These are phyloP conservation scores for Aphanomyces invadans DNA, from an alignment of 352 stramenopile genomes.

Conservation along the genomic window DNA sequence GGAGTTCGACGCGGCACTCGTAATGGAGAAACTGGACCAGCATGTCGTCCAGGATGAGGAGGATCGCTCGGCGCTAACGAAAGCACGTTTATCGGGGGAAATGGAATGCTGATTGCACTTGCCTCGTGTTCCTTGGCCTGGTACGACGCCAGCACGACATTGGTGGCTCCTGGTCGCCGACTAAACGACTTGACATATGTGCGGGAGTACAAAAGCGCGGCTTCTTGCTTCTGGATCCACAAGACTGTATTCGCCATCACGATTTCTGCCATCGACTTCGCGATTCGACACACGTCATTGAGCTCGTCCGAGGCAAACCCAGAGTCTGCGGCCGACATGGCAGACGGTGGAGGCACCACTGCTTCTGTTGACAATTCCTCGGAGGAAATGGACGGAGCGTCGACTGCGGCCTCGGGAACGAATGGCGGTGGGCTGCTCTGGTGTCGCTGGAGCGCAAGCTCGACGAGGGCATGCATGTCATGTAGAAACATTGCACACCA, in stretches of 20 bases:
- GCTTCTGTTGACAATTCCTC: constrained; percentile 2
- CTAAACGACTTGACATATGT: constrained; percentile 36
- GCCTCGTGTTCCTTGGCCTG: constrained; percentile 8
- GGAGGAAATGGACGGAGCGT: neutral
- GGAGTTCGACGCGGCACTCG: constrained; percentile 48
- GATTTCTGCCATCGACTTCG: constrained; percentile 42
- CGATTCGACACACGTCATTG: constrained; percentile 30
- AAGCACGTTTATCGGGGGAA: too few relatives aligned
- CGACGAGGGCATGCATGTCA: constrained; percentile 17
- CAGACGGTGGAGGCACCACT: constrained; percentile 32
- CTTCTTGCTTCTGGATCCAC: constrained; percentile 41
- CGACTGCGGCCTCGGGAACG: constrained; percentile 20
- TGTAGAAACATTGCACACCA: constrained; percentile 2
- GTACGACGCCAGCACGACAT: constrained; percentile 30
- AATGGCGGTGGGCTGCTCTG: constrained; percentile 13
- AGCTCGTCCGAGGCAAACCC: constrained; percentile 1
- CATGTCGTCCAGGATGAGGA: constrained; percentile 53
- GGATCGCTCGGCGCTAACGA: constrained; percentile 35
- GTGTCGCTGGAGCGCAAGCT: neutral
- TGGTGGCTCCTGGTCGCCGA: constrained; percentile 29
- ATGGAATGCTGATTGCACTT: too few relatives aligned
- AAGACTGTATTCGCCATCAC: constrained; percentile 32
- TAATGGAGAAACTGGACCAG: constrained; percentile 41
- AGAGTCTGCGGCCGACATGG: constrained; percentile 32
- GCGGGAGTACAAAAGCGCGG: constrained; percentile 35